Evolutionary conservation across 345 rosid species (phyloP).

Genomic region (Euphorbia lathyris): DNA sequence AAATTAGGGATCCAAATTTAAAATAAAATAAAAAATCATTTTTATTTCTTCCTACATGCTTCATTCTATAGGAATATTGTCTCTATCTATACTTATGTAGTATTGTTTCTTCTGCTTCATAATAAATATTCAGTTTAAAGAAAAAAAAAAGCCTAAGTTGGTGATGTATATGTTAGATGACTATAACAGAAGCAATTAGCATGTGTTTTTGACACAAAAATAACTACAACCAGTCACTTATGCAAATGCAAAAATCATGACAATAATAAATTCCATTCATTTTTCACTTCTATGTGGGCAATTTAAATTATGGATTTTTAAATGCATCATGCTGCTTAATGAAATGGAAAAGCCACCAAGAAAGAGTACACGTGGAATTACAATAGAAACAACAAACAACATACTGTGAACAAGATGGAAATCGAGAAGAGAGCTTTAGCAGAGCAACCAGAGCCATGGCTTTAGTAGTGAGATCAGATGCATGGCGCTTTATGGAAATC

Average conservation of each 20-base stretch:
- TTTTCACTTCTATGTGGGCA: not conserved
- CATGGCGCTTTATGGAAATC: slow-evolving; percentile 60
- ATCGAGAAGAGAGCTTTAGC: slow-evolving; percentile 93
- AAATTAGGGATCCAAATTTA: slow-evolving; percentile 7
- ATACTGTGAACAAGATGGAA: slow-evolving; percentile 90
- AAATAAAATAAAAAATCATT: not conserved
- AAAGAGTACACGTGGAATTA: not conserved
- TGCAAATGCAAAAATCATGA: not conserved
- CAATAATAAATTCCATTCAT: not conserved
- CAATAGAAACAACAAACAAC: slow-evolving; percentile 26
- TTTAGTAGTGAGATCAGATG: slow-evolving; percentile 74
- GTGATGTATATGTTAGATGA: not conserved
- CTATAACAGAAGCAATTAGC: not conserved
- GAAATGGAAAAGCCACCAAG: not conserved
- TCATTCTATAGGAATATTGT: not conserved
- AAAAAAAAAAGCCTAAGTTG: not conserved
- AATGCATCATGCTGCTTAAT: slow-evolving; percentile 6
- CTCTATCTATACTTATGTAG: not conserved
- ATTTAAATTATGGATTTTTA: not conserved
- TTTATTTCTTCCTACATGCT: not conserved
- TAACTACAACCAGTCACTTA: not conserved
- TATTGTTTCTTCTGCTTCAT: not conserved
- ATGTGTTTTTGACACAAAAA: not conserved
- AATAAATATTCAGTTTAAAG: not conserved
- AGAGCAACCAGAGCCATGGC: slow-evolving; percentile 89